Evolutionary conservation across 805 yeast species (phyloP), one percentile per base, ranked within the genome.

Genomic region (Yarrowia yakushimensis): DNA sequence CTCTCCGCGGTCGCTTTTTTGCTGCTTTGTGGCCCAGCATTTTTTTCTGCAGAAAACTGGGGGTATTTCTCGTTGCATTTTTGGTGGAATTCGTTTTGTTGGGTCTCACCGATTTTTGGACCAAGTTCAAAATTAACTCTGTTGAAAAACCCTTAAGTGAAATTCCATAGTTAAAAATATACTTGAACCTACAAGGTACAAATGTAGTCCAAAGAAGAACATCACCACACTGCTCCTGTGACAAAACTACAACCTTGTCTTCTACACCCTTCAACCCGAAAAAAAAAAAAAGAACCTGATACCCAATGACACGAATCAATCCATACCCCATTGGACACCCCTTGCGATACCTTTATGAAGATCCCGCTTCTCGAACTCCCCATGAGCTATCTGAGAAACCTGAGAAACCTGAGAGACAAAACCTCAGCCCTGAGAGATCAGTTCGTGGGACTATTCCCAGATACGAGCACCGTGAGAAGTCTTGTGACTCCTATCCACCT

Each of bases 1-100:
- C 45, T 41, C 45, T 41, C 45, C 45, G 45, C 45, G 45, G 45
- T 41, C 45, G 45, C 15, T 30, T 41, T 41, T 23, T 23, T 41
- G 45, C 11, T 41, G 8, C 18, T 23, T 9, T 1, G 13, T n/a
- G 1, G 34, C 17, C 41, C 5, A 13, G 17, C 11, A 39, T 39
- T 22, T 20, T 39, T 39, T 4, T 18, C 22, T 39, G 43, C 27
- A 13, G 9, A 13, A 3, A 13, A 7, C 11, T 15, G 27, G 4
- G 11, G 12, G 17, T 22, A 39, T 39, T 11, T 22, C 34, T 31
- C 34, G 34, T 8, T 20, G 1, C 6, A 5, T 13, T 20, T 22
- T 22, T 15, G 45, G 18, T 15, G 30, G 45, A 12, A 10, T 22
- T 13, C 25, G 15, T 22, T 11, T 13, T 25, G n/a, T n/a, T n/a